phyloP scores from a whole-genome alignment of 805 yeast species.

The Ogataea saltuana region DNA sequence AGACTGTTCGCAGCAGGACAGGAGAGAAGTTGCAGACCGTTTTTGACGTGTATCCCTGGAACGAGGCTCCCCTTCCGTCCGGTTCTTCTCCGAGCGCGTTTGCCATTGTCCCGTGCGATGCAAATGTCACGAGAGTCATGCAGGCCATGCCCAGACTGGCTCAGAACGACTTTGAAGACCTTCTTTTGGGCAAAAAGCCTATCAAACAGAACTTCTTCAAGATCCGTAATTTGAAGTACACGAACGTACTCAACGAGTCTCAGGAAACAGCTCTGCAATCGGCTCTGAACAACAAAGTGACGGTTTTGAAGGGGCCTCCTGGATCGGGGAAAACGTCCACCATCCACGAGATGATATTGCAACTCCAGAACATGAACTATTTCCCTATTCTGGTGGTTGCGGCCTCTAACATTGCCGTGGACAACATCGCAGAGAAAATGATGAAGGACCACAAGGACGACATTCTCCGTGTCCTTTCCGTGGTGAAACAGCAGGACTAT shows the following conservation, averaged over 20 bases:
- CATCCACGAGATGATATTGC: conserved; percentile 75
- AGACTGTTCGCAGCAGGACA: conserved; percentile 13
- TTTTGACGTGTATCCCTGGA: conserved; percentile 60
- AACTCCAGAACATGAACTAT: conserved; percentile 60
- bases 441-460: conserved; percentile 49
- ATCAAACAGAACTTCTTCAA: conserved; percentile 47
- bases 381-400: conserved; percentile 73
- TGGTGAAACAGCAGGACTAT: conserved; percentile 63
- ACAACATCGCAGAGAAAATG: conserved; percentile 71
- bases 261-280: conserved; percentile 74
- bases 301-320: conserved; percentile 75
- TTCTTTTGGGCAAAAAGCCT: conserved; percentile 33
- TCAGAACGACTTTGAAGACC: conserved; percentile 49
- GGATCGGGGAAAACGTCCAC: conserved; percentile 87
- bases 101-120: conserved; percentile 58
- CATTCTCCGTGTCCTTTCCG: conserved; percentile 58
- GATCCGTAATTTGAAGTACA: conserved; percentile 51
- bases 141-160: conserved; percentile 63
- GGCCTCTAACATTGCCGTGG: conserved; percentile 74
- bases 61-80: conserved; percentile 35
- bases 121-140: conserved; percentile 62
- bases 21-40: conserved; percentile 38
- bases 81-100: conserved; percentile 32
- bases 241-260: conserved; percentile 62
- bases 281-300: conserved; percentile 58